Base-by-base conservation (phyloP, 306 rosid species). In the Lathyrus aphaca region DNA sequence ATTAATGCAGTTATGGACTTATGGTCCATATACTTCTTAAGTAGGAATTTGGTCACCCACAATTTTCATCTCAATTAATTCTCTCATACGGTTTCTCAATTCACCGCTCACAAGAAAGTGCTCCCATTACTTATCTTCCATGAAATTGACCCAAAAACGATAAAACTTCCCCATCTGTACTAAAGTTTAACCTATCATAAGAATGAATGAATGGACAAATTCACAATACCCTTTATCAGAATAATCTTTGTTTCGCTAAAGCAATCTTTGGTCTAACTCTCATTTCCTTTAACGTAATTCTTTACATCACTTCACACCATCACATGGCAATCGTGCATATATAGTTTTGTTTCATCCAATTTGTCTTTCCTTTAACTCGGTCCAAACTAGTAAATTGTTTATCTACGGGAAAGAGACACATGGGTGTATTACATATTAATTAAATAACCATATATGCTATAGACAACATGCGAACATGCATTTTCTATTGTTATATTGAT, bases 1-100 rank as follows among this genome's bases (percentile, higher is more conserved):
- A 62, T 76, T 63, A 61, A 67, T 79, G 76, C 44, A 13, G 68
- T 35, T 71, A 50, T 46, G 69, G 72, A 54, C 75, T 35, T 71
- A 50, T 46, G 69, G 72, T 61, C 75, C 58, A 60, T 54, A 18
- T 40, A 14, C 53, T 66, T n/a, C 49, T 15, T 27, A 27, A 29
- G 64, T 39, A 60, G 49, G 64, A 61, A 49, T 42, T 17, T 69
- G 6, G 49, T 61, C 11, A 63, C 76, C 81, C 58, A 70, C 27
- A 63, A 30, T 4, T 70, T 71, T 23, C 42, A 10, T 19, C 25
- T 29, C 69, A 78, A 37, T 74, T 71, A 77, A 66, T 83, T 75
- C 64, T 5, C 23, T 35, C 79, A 64, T 32, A 71, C 54, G 59
- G 81, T 58, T 67, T 45, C 59, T 60, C 55, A 72, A 29, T 44